These are phyloP conservation scores for Verruconis gallopava DNA, from an alignment of 2,329 filamentous ascomycete genomes.

Conservation along the genomic window DNA sequence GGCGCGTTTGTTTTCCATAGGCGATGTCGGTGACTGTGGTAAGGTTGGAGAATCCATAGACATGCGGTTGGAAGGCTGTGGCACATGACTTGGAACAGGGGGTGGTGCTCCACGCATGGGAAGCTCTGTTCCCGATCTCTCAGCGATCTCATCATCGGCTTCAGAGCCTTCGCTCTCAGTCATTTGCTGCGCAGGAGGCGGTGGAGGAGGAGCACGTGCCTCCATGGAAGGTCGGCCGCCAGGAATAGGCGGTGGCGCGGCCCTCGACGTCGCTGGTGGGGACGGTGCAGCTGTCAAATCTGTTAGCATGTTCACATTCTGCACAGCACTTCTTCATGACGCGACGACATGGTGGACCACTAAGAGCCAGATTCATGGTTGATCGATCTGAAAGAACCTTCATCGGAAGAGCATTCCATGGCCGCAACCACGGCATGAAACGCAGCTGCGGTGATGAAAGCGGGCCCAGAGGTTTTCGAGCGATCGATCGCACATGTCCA, in stretches of 20 bases:
- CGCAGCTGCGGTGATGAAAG: not conserved
- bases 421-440: no score
- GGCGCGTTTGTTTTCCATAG: not conserved
- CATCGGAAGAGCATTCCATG: not conserved
- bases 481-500: not conserved
- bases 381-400: not conserved
- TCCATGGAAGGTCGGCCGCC: constrained; percentile 5
- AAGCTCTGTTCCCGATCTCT: not conserved
- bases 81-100: constrained; percentile 18
- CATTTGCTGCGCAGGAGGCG: constrained; percentile 42
- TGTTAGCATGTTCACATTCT: no score
- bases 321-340: no score
- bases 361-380: not conserved
- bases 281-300: constrained; percentile 1
- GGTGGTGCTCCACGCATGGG: constrained; percentile 16
- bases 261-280: constrained; percentile 1
- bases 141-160: constrained; percentile 68
- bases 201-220: constrained; percentile 28
- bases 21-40: not conserved
- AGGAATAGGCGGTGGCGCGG: constrained; percentile 6
- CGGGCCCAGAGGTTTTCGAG: constrained; percentile 3
- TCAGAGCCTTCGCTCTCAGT: constrained; percentile 62
- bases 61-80: not conserved
- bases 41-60: not conserved
- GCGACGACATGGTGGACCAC: no score